phyloP scores from a whole-genome alignment of 75 land plant genomes.

The Picea sitchensis region DNA sequence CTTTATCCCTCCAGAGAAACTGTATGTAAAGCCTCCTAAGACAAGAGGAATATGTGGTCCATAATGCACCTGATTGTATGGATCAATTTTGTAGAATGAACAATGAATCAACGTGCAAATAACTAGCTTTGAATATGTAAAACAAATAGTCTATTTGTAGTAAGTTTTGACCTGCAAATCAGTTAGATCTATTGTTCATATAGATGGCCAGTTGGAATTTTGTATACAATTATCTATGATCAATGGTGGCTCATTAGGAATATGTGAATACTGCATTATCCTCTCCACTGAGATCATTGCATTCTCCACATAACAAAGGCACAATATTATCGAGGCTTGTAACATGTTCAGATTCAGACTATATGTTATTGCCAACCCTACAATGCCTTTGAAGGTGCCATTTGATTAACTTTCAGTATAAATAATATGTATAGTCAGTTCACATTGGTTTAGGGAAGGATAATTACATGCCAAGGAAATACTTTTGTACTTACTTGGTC shows the following conservation, averaged over 20 bases:
- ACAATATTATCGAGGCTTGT: slow-evolving; percentile 61
- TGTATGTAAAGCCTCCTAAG: slow-evolving; percentile 42
- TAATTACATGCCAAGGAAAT: not conserved
- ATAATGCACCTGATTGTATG: slow-evolving; percentile 61
- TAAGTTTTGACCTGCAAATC: slow-evolving; percentile 50
- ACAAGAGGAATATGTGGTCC: slow-evolving; percentile 60
- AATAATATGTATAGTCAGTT: not conserved
- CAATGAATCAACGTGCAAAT: not conserved
- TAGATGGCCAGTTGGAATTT: slow-evolving; percentile 52
- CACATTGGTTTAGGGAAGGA: not conserved
- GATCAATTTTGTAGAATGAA: not conserved
- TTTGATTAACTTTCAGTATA: not conserved
- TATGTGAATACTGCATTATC: slow-evolving; percentile 61
- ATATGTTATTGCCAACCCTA: slow-evolving; percentile 79
- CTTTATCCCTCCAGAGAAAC: slow-evolving; percentile 46
- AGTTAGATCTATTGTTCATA: slow-evolving; percentile 43
- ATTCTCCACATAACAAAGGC: slow-evolving; percentile 68
- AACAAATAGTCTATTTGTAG: not conserved
- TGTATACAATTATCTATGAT: slow-evolving; percentile 38
- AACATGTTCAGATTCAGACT: slow-evolving; percentile 64
- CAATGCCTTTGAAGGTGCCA: slow-evolving; percentile 42
- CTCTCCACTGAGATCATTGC: slow-evolving; percentile 88
- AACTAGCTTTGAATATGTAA: not conserved
- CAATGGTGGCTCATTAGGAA: slow-evolving; percentile 79
- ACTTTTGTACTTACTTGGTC: not conserved